Evolutionary conservation across 2,329 filamentous ascomycete species (phyloP), one percentile per base, ranked within the genome.

Genomic region (Sporothrix humicola): DNA sequence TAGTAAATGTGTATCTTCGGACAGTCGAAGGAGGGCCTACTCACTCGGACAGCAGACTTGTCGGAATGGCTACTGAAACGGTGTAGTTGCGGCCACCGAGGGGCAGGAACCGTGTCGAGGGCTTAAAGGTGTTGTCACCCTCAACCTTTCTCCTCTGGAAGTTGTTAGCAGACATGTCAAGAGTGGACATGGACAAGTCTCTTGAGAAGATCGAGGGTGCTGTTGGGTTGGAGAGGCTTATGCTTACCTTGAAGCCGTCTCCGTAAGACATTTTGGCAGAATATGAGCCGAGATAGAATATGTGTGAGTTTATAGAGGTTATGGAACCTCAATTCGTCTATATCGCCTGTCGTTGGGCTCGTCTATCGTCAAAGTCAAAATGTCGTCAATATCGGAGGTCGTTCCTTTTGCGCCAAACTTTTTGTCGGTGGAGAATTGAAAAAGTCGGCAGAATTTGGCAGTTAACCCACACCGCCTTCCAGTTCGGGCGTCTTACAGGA

Each of bases 31-130:
- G 23, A 26, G 23, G 23, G 23, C 23, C 23, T 26, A 26, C 23
- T 26, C 23, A 26, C 23, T 26, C 23, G 73, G 90, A 86, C 73
- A 95, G 87, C 61, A 96, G 89, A 79, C 92, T 95, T 48, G 91
- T 92, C 0, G 93, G 92, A 44, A 97, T 82, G 3, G 93, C 93
- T 48, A 96, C 86, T 58, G 91, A 95, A 20, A 96, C 80, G 0
- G 93, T 96, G 87, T 91, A 93, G 50, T 88, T 83, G 76, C 93
- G 85, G 50, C 91, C 90, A 63, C 86, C 85, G 0, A 83, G 85
- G 1, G 93, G 90, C 69, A 87, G 85, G 82, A 93, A 95, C 52
- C 91, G 83, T 9, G 91, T 89, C 4, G 89, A 90, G 3, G 92
- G 91, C 79, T 91, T 93, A 31, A 90, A 89, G 3, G 88, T 86